A percentile compares a stretch with the other conserved stretches of the same genome.
phyloP scores from a whole-genome alignment of 2,329 filamentous ascomycete genomes.

The Cladosporium sp. region DNA sequence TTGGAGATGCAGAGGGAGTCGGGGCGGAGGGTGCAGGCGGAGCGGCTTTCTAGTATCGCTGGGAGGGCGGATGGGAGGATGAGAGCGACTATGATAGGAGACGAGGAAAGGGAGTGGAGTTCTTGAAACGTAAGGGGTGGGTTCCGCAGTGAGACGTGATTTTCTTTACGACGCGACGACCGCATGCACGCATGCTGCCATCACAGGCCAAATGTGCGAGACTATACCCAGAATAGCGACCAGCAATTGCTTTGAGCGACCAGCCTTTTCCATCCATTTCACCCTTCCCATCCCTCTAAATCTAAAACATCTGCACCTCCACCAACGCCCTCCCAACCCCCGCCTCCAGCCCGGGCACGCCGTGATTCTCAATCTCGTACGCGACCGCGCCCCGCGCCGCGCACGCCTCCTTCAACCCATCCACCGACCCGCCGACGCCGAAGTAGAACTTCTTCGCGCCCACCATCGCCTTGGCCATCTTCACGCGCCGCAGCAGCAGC shows the following conservation, averaged over 20 bases:
- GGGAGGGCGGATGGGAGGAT: constrained; percentile 11
- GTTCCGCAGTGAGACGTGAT: background rate
- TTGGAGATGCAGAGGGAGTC: constrained; percentile 59
- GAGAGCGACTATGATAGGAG: constrained; percentile 6
- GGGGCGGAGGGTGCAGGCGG: constrained; percentile 24
- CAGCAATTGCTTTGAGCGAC: background rate
- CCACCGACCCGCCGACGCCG: constrained; percentile 74
- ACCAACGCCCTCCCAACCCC: constrained; percentile 42
- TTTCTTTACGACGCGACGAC: constrained; percentile 2
- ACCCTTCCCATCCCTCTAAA: background rate
- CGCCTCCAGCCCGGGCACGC: constrained; percentile 36
- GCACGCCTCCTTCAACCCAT: constrained; percentile 57
- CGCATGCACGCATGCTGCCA: background rate
- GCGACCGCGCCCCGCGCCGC: constrained; percentile 38
- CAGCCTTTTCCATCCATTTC: background rate
- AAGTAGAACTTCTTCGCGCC: constrained; percentile 79
- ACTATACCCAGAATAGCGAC: constrained; percentile 3
- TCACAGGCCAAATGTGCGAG: background rate
- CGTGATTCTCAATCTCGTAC: constrained; percentile 43
- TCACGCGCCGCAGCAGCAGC: constrained; percentile 48
- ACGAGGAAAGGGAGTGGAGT: background rate
- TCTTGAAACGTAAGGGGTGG: background rate
- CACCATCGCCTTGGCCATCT: constrained; percentile 56
- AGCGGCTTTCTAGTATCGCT: constrained; percentile 22
- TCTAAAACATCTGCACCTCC: constrained; percentile 39